Evolutionary conservation across 495 filamentous ascomycete species (phyloP).

Genomic region (Talaromyces trachyspermus): DNA sequence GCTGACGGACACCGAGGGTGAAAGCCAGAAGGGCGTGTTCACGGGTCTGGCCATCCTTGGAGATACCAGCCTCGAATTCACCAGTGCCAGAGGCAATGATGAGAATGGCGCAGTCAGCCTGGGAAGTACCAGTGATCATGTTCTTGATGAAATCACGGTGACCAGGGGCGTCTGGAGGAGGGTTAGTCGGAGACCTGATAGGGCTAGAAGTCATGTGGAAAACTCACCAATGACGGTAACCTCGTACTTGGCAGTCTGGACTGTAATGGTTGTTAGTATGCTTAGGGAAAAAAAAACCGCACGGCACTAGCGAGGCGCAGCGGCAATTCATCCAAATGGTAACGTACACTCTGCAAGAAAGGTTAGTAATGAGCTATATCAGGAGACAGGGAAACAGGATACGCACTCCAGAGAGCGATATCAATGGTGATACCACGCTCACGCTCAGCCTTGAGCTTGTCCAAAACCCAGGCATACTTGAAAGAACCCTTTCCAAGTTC

Average conservation of each 20-base stretch:
- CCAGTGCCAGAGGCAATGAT: constrained; percentile 99
- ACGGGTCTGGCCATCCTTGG: constrained; percentile 99
- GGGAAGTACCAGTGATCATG: constrained; percentile 99
- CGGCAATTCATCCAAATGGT: not conserved
- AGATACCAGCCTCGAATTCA: constrained; percentile 99
- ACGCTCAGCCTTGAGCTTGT: constrained; percentile 99
- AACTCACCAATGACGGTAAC: constrained; percentile 94
- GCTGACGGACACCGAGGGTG: constrained; percentile 99
- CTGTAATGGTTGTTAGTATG: not conserved
- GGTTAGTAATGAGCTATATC: not conserved
- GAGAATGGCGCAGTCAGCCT: constrained; percentile 99
- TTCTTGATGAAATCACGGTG: constrained; percentile 99
- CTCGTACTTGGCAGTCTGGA: constrained; percentile 94
- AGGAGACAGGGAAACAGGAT: not conserved
- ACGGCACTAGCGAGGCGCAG: no score
- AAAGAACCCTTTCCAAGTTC: constrained; percentile 99
- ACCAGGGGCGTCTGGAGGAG: constrained; percentile 80
- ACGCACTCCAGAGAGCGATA: constrained; percentile 94
- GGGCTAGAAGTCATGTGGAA: constrained; percentile 6
- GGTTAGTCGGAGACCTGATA: no score
- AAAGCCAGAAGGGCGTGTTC: constrained; percentile 99
- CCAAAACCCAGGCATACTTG: constrained; percentile 99
- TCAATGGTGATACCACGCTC: constrained; percentile 99
- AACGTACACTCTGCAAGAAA: not conserved
- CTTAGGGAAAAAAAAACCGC: no score